Percentiles rank a stretch among this genome's conserved stretches.
Conservation (phyloP, 192 early-diverging fungal species). For the Coemansia sp. region DNA sequence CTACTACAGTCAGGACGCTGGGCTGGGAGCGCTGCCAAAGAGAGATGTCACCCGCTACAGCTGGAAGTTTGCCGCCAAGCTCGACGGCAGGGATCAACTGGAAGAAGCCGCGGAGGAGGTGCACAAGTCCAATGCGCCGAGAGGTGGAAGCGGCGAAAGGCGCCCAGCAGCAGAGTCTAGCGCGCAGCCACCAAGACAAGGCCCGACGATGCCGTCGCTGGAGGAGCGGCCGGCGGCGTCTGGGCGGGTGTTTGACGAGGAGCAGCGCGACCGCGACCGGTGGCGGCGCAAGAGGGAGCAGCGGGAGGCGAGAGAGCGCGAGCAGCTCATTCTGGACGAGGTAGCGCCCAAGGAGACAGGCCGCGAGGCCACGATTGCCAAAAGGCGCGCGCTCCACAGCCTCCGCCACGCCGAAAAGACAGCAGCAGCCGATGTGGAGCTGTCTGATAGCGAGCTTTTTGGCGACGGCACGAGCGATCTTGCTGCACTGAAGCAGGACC, state of each 20-base stretch:
- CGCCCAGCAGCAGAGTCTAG: not conserved
- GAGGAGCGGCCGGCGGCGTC: conserved; percentile 1
- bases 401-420: conserved; percentile 27
- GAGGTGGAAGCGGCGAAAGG: not conserved
- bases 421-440: conserved; percentile 20
- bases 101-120: conserved; percentile 12
- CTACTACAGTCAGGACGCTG: conserved; percentile 57
- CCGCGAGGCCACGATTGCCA: conserved; percentile 41
- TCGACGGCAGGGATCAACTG: conserved; percentile 36
- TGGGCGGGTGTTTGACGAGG: conserved; percentile 20
- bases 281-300: conserved; percentile 27
- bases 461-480: conserved; percentile 51
- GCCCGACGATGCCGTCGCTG: conserved; percentile 11
- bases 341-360: conserved; percentile 54
- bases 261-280: conserved; percentile 31
- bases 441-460: conserved; percentile 41
- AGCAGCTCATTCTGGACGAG: conserved; percentile 48
- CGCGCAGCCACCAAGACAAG: not conserved
- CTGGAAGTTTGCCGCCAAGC: conserved; percentile 70
- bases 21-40: conserved; percentile 62
- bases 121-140: conserved; percentile 7
- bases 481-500: conserved; percentile 38
- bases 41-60: conserved; percentile 69
- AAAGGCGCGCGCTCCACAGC: conserved; percentile 30
- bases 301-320: conserved; percentile 28